Base-by-base conservation (phyloP, 108 stramenopile species). In the Skeletonema tropicum region DNA sequence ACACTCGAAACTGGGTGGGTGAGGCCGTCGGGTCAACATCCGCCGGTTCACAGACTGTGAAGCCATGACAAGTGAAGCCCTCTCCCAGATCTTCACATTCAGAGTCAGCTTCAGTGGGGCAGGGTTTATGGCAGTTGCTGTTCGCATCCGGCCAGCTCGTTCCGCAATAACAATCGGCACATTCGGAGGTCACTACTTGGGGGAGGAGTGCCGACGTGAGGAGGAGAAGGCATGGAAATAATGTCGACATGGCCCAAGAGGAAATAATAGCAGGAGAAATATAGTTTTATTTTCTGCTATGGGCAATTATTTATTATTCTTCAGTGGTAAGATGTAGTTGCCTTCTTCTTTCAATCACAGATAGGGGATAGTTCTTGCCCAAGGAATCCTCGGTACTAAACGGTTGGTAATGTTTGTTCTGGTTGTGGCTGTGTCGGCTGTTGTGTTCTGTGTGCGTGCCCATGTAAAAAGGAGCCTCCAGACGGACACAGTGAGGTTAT, bases 151-250 rank as follows among this genome's bases (percentile, higher is more conserved):
- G 42, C 77, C 77, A 79, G 48, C 21, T 46, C 23, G 25, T 30
- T 23, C 77, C 77, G 66, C 77, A 79, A 58, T 67, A 79, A 29
- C 52, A 72, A 58, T 79, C 77, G 6, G 48, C 48, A 4, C 48
- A 49, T 49, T 19, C 3, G 48, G 48, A 19, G 48, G n/a, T 21
- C 26, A 29, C 19, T 14, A 29, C 19, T 14, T 17, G 48, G 19
- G 48, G 48, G 14, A 49, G 48, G 19, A 49, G 17, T 1, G 48
- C 6, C 48, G 6, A 21, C 48, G 48, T 49, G 0, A 49, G 19
- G 48, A 49, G 48, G 48, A 19, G 48, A 19, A 19, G 48, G 48
- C 48, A 12, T 49, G 7, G 0, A 0, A 49, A 49, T 49, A 49
- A 49, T 49, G 21, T 49, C 48, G 48, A 12, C 48, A 49, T 49